phyloP scores from a whole-genome alignment of 2,329 filamentous ascomycete species.

The Cadophora malorum region DNA sequence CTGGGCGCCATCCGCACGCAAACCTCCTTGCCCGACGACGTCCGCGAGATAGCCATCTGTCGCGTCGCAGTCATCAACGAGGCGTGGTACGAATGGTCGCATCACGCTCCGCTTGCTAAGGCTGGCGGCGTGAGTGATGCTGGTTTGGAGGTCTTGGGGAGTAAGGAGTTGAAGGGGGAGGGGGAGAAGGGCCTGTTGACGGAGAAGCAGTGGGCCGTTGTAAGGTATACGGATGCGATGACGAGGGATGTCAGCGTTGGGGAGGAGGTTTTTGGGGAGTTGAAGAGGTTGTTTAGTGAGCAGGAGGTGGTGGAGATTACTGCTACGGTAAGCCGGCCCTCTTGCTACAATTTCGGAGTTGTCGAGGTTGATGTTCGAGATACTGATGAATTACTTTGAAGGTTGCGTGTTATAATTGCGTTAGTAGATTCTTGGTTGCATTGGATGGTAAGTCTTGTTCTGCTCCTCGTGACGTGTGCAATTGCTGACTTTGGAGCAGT shows the following conservation, averaged over 20 bases:
- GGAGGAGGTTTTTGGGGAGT: conserved; percentile 68
- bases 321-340: too few relatives aligned
- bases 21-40: conserved; percentile 55
- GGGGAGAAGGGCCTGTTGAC: conserved; percentile 39
- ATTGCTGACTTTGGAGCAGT: conserved; percentile 34
- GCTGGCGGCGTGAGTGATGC: conserved; percentile 39
- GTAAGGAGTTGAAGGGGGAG: conserved; percentile 40
- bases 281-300: conserved; percentile 69
- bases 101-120: conserved; percentile 69
- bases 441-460: conserved; percentile 66
- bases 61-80: conserved; percentile 80
- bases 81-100: conserved; percentile 86
- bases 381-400: conserved; percentile 23
- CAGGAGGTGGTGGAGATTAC: conserved; percentile 82
- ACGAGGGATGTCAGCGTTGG: conserved; percentile 73
- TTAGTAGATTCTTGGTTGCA: conserved; percentile 83
- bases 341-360: too few relatives aligned
- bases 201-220: conserved; percentile 67
- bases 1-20: conserved; percentile 67
- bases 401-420: conserved; percentile 83
- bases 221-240: conserved; percentile 84
- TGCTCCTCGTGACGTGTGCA: neutral
- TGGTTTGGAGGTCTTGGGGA: conserved; percentile 34
- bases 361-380: too few relatives aligned
- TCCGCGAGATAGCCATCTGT: conserved; percentile 81